These are phyloP conservation scores for Cryptococcus sp. DNA, from an alignment of 1,284 basidiomycete species.

Conservation along the genomic window DNA sequence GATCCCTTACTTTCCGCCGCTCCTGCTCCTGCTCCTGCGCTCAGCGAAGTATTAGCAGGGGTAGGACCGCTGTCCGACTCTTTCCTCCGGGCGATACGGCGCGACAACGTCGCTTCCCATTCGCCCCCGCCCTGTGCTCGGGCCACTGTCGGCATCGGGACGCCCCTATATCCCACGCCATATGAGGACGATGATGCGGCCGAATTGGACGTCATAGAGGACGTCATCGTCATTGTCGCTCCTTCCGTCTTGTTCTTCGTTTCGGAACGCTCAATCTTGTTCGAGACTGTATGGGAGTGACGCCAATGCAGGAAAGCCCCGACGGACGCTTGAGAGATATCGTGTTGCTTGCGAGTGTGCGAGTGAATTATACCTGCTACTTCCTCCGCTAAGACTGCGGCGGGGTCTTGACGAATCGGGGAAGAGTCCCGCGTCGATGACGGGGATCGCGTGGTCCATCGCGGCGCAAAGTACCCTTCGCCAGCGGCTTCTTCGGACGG, in stretches of 20 bases:
- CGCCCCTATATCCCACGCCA: conserved; percentile 1
- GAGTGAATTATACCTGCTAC: neutral
- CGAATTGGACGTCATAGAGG: conserved; percentile 21
- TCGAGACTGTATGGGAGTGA: neutral
- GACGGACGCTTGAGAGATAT: conserved; percentile 3
- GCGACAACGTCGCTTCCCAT: conserved; percentile 45
- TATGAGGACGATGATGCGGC: conserved; percentile 17
- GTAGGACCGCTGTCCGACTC: conserved; percentile 14
- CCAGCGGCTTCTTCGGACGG: conserved; percentile 3
- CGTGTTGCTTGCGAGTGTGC: neutral
- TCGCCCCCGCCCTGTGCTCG: conserved; percentile 41
- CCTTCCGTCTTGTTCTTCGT: neutral
- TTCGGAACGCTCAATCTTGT: neutral
- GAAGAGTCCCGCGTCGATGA: neutral
- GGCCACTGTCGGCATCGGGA: conserved; percentile 44
- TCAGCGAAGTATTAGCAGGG: neutral
- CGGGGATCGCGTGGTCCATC: conserved; percentile 5
- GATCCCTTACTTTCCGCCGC: neutral
- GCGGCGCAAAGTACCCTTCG: conserved; percentile 15
- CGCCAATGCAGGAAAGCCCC: conserved; percentile 29
- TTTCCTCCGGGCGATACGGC: conserved; percentile 42
- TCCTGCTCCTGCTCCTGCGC: neutral
- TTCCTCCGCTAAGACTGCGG: too few relatives aligned
- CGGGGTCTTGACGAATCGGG: neutral
- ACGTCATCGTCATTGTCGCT: conserved; percentile 4